Percentiles rank a stretch among this genome's conserved stretches.
These are phyloP conservation scores for Xylariaceae sp. DNA, from an alignment of 2,329 filamentous ascomycete genomes.

Conservation along the genomic window DNA sequence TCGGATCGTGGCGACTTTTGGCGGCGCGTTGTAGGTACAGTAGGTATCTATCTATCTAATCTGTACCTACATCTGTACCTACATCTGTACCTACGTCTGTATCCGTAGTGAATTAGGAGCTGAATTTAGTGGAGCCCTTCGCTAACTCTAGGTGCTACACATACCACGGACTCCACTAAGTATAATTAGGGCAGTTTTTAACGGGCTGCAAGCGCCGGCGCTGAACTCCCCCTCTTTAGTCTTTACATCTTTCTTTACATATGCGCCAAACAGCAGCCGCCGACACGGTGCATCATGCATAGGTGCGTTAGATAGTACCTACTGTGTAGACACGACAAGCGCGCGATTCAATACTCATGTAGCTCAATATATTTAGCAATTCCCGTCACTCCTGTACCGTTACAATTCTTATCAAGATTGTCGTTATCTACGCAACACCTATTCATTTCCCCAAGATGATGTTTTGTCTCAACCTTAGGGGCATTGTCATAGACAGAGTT, in stretches of 20 bases:
- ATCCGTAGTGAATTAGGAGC: too few species aligned
- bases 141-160: too few species aligned
- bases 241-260: too few species aligned
- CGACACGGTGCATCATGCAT: conserved; percentile 7
- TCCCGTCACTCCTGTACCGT: background rate
- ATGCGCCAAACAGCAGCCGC: background rate
- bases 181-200: background rate
- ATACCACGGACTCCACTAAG: too few species aligned
- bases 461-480: too few species aligned
- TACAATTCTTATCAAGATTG: background rate
- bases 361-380: background rate
- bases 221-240: too few species aligned
- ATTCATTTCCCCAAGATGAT: too few species aligned
- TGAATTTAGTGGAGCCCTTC: conserved; percentile 1
- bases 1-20: conserved; percentile 12
- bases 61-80: too few species aligned
- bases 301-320: background rate
- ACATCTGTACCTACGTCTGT: too few species aligned
- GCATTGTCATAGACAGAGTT: too few species aligned
- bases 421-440: too few species aligned
- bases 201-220: conserved; percentile 5
- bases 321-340: conserved; percentile 8
- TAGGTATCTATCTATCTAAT: too few species aligned
- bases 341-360: background rate
- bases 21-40: background rate